These are phyloP conservation scores for Globisporangium iwayamae DNA, from an alignment of 352 stramenopile species.

Conservation along the genomic window DNA sequence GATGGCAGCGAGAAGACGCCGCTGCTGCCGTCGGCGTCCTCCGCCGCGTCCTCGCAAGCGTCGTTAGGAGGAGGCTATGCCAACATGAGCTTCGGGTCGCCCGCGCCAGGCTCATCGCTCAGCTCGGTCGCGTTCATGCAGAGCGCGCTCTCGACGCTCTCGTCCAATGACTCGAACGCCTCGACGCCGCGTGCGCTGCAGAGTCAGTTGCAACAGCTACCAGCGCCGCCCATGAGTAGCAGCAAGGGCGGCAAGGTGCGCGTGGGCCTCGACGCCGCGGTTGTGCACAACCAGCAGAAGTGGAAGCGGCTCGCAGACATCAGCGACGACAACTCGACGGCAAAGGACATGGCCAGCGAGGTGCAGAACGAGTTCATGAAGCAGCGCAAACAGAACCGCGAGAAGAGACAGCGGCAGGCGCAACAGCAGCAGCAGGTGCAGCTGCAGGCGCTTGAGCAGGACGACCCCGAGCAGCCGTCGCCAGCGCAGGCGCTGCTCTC, in stretches of 20 bases:
- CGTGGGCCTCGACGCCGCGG: slow-evolving; percentile 57
- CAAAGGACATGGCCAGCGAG: slow-evolving; percentile 82
- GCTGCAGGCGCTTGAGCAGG: slow-evolving; percentile 20
- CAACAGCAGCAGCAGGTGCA: slow-evolving; percentile 25
- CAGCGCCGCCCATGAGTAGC: not conserved
- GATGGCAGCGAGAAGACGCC: slow-evolving; percentile 35
- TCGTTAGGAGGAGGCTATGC: not conserved
- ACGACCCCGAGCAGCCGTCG: slow-evolving; percentile 6
- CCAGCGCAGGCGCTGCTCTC: not conserved
- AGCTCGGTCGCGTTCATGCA: slow-evolving; percentile 9
- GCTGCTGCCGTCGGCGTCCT: slow-evolving; percentile 14
- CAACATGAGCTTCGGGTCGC: not conserved
- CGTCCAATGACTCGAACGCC: slow-evolving; percentile 9
- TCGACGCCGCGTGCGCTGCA: slow-evolving; percentile 5
- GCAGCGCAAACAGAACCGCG: slow-evolving; percentile 24
- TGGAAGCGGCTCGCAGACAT: slow-evolving; percentile 79
- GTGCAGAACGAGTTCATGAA: slow-evolving; percentile 70
- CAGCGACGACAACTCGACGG: slow-evolving; percentile 73
- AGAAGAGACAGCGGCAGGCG: slow-evolving; percentile 36
- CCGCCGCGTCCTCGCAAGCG: not conserved
- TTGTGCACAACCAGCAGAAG: slow-evolving; percentile 80
- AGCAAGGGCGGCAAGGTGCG: slow-evolving; percentile 25
- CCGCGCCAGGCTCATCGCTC: slow-evolving; percentile 1
- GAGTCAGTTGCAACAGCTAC: not conserved
- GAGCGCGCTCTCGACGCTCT: slow-evolving; percentile 10